phyloP scores from a whole-genome alignment of 1,139 yeast species.

The Barnettozyma hawaiiensis region DNA sequence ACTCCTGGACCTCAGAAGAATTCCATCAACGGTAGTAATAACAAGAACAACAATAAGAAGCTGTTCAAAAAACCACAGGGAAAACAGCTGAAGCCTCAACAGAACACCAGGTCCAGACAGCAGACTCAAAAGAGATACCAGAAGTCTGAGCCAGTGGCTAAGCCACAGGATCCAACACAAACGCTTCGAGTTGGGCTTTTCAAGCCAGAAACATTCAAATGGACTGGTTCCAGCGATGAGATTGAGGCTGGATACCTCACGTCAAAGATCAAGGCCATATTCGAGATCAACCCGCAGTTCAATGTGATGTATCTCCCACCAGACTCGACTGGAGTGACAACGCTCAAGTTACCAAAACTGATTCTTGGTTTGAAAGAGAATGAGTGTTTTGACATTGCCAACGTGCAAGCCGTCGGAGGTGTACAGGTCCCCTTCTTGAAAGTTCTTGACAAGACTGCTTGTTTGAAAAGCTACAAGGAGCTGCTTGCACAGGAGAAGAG shows the following conservation, averaged over 20 bases:
- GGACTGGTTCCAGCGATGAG: constrained; percentile 9
- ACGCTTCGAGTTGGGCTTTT: not conserved
- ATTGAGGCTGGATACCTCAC: constrained; percentile 23
- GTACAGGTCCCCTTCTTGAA: constrained; percentile 29
- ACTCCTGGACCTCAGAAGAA: not conserved
- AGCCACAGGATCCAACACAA: constrained; percentile 14
- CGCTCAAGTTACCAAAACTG: constrained; percentile 6
- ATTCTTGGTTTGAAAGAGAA: constrained; percentile 8
- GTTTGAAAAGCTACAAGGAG: constrained; percentile 36
- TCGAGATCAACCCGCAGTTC: constrained; percentile 13
- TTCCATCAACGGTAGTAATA: not conserved
- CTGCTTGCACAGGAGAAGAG: constrained; percentile 31
- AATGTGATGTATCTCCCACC: constrained; percentile 11
- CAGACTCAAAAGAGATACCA: not conserved
- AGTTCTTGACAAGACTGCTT: constrained; percentile 30
- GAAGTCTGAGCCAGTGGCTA: constrained; percentile 21
- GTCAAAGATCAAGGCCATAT: constrained; percentile 13
- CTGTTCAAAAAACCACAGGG: not conserved
- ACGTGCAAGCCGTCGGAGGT: constrained; percentile 16
- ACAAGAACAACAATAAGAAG: not conserved
- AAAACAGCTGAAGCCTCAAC: not conserved
- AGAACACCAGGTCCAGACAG: not conserved
- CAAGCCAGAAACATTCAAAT: constrained; percentile 19
- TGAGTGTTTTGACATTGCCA: constrained; percentile 18
- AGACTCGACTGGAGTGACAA: constrained; percentile 7